Percentiles rank a stretch among this genome's conserved stretches.
Conservation (phyloP, 768 basidiomycete genomes). For the Suillus bovinus region DNA sequence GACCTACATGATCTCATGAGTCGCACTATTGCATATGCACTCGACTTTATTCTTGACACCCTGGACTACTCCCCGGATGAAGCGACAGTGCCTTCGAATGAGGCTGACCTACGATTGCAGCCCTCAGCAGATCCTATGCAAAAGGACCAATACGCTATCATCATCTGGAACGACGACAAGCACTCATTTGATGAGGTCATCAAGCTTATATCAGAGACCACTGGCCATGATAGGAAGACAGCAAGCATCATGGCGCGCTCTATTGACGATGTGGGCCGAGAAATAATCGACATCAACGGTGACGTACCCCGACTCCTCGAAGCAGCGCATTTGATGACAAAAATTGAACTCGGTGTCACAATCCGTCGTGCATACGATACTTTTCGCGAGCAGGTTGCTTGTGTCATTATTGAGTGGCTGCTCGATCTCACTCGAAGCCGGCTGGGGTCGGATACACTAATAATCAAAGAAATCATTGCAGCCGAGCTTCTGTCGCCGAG, state of each 20-base stretch:
- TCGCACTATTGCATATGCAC: constrained; percentile 69
- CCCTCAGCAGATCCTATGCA: constrained; percentile 77
- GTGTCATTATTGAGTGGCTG: constrained; percentile 85
- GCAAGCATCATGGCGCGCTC: constrained; percentile 55
- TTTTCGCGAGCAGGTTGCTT: constrained; percentile 83
- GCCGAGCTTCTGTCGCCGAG: constrained; percentile 66
- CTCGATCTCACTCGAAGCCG: constrained; percentile 76
- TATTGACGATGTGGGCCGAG: constrained; percentile 80
- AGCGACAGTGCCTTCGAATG: constrained; percentile 60
- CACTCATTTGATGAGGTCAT: constrained; percentile 91
- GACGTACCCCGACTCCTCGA: constrained; percentile 59
- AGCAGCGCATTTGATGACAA: constrained; percentile 73
- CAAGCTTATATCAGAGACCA: constrained; percentile 61
- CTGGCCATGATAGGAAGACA: constrained; percentile 52
- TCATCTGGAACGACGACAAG: constrained; percentile 97
- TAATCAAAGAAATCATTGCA: constrained; percentile 73
- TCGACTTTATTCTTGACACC: constrained; percentile 84
- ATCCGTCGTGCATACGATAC: constrained; percentile 86
- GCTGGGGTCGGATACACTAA: constrained; percentile 62
- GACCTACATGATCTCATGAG: constrained; percentile 76
- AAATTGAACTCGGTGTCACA: constrained; percentile 91
- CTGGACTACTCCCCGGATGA: constrained; percentile 84
- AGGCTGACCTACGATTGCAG: constrained; percentile 71
- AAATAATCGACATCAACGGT: constrained; percentile 76
- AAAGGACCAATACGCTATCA: constrained; percentile 77